Percentiles rank a stretch among this genome's conserved stretches.
Evolutionary conservation across 805 yeast genomes (phyloP).

Genomic region (Saturnispora sekii): DNA sequence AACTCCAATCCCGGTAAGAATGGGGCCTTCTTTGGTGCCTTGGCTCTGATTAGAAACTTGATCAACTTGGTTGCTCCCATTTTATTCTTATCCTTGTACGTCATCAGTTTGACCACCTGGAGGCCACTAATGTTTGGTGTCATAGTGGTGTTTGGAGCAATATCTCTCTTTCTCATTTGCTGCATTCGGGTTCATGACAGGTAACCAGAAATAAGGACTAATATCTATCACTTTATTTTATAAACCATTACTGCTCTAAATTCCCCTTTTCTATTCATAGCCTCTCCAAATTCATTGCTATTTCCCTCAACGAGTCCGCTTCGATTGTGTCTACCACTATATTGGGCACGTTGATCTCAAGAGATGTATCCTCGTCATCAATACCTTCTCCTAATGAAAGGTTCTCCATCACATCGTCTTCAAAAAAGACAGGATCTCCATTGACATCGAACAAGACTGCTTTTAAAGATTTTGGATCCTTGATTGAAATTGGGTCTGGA

Average conservation of each 20-base stretch:
- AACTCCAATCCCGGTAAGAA: slow-evolving; percentile 41
- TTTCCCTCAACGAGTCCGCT: slow-evolving; percentile 18
- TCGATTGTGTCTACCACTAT: slow-evolving; percentile 23
- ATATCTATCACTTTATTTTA: background rate
- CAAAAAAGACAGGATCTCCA: slow-evolving; percentile 5
- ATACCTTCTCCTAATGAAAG: slow-evolving; percentile 9
- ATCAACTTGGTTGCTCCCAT: slow-evolving; percentile 42
- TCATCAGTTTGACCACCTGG: slow-evolving; percentile 28
- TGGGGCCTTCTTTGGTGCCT: slow-evolving; percentile 68
- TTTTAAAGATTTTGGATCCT: slow-evolving; percentile 21
- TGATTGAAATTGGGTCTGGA: slow-evolving; percentile 22
- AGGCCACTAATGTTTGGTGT: slow-evolving; percentile 25
- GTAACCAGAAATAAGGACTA: background rate
- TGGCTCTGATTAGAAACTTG: slow-evolving; percentile 48
- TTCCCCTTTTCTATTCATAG: too few species aligned
- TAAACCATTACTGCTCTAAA: background rate
- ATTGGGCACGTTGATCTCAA: slow-evolving; percentile 17
- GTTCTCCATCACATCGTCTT: slow-evolving; percentile 2
- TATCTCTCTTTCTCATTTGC: background rate
- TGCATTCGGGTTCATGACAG: slow-evolving; percentile 1
- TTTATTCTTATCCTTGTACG: slow-evolving; percentile 37
- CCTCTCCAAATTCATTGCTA: slow-evolving; percentile 5
- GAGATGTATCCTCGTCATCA: background rate
- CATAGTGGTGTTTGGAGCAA: background rate
- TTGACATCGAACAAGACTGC: slow-evolving; percentile 9